Conservation (phyloP, 306 rosid species). For the cucumber (Cucumis sativus) region DNA sequence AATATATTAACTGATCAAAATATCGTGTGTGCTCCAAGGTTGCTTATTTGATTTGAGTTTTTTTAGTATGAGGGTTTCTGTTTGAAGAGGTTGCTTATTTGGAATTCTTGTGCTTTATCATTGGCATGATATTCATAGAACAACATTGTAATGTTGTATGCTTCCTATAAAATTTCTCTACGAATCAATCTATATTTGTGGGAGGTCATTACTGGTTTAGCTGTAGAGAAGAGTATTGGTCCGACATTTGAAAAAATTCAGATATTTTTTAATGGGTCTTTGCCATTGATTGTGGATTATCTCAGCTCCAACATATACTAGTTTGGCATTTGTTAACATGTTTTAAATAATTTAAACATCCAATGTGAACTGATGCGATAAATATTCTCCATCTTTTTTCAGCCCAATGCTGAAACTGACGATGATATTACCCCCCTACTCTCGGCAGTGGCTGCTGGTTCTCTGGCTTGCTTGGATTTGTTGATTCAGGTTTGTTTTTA, state of each 20-base stretch:
- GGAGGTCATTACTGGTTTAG: neutral
- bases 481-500: slow-evolving; percentile 59
- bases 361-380: neutral
- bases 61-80: neutral
- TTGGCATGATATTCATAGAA: neutral
- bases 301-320: neutral
- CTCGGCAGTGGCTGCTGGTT: slow-evolving; percentile 85
- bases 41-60: neutral
- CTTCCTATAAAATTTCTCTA: neutral
- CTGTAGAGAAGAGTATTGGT: neutral
- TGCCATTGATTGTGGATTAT: neutral
- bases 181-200: neutral
- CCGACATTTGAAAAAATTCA: neutral
- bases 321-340: neutral
- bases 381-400: slow-evolving; percentile 21
- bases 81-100: neutral
- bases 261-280: neutral
- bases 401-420: slow-evolving; percentile 90
- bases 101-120: neutral
- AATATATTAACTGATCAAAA: neutral
- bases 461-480: slow-evolving; percentile 69
- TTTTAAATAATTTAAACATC: neutral
- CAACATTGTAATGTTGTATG: neutral
- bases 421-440: slow-evolving; percentile 79
- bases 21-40: neutral